Evolutionary conservation across 1,284 basidiomycete species (phyloP), one percentile per base, ranked within the genome.

Genomic region (Chondrostereum purpureum): DNA sequence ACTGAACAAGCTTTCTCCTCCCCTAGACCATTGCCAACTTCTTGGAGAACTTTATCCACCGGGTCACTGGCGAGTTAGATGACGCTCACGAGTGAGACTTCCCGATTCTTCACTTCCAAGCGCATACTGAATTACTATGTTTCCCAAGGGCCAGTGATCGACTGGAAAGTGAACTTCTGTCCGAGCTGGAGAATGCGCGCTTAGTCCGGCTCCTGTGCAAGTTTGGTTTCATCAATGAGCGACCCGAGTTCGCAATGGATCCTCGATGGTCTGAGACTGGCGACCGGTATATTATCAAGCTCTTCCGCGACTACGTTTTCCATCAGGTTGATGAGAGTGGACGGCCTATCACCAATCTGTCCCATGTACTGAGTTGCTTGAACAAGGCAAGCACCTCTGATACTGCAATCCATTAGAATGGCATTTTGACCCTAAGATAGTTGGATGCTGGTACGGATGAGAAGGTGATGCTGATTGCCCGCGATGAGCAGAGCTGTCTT

Each of bases 241-340:
- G 96, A 13, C 95, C 95, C 8, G 95, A 98, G 89, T 95, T 98
- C 58, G 91, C 95, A 42, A 84, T 90, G 44, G 95, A 98, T 60
- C 81, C 91, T 2, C 78, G 93, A 8, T 99, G 95, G 95, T 93
- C 93, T 5, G 96, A 99, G 62, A 97, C 95, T 1, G 96, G 96
- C 11, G 96, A 99, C 60, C 77, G 94, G 48, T 99, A 99, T 62
- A 92, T 99, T 57, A 79, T 99, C 72, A 97, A 96, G 72, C 78
- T 99, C 42, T 99, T 99, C 77, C 80, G 96, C 20, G 96, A 99
- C 66, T 94, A 92, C 58, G 93, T 99, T 36, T 99, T 99, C 69
- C 96, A 99, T 62, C 91, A 95, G 58, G 86, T 96, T 36, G 92
- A 96, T 55, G 90, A 93, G 58, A 78, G 83, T 50, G 91, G 92